A percentile compares a stretch with the other conserved stretches of the same genome.
These are phyloP conservation scores for Talaromyces sp. DNA, from an alignment of 2,329 filamentous ascomycete species.

Conservation along the genomic window DNA sequence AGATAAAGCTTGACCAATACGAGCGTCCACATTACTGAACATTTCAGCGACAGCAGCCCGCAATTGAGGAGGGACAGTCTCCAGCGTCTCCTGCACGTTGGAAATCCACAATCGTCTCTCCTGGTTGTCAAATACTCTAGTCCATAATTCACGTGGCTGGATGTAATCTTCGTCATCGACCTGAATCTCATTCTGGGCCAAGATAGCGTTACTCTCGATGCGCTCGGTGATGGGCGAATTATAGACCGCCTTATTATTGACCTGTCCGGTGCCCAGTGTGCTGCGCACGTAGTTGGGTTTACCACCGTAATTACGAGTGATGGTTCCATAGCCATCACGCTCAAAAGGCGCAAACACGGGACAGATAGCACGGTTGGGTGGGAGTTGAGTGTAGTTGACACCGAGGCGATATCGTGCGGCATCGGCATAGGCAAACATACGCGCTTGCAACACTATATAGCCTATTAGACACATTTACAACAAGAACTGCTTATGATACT, in stretches of 20 bases:
- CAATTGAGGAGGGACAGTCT: conserved; percentile 24
- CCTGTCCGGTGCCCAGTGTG: background rate
- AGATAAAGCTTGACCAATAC: conserved; percentile 22
- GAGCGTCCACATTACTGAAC: conserved; percentile 25
- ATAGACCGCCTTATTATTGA: background rate
- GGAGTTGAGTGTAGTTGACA: conserved; percentile 20
- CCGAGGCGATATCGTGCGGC: conserved; percentile 21
- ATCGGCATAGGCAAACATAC: conserved; percentile 22
- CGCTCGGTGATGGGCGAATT: background rate
- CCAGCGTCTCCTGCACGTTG: conserved; percentile 27
- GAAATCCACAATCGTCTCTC: conserved; percentile 23
- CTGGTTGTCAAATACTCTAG: conserved; percentile 26
- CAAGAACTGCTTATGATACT: background rate
- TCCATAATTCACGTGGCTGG: conserved; percentile 17
- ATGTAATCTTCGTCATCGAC: conserved; percentile 10
- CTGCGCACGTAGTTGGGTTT: conserved; percentile 16
- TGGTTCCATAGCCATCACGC: conserved; percentile 9
- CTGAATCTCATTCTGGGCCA: conserved; percentile 6
- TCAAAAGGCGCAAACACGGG: conserved; percentile 5
- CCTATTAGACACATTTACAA: background rate
- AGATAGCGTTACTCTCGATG: conserved; percentile 5
- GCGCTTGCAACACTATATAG: conserved; percentile 19
- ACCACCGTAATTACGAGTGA: conserved; percentile 10
- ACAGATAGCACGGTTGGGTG: conserved; percentile 14
- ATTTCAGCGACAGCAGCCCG: conserved; percentile 21